A percentile compares a stretch with the other conserved stretches of the same genome.
phyloP scores from a whole-genome alignment of 148 eudicot genomes.

The Bassia scoparia region DNA sequence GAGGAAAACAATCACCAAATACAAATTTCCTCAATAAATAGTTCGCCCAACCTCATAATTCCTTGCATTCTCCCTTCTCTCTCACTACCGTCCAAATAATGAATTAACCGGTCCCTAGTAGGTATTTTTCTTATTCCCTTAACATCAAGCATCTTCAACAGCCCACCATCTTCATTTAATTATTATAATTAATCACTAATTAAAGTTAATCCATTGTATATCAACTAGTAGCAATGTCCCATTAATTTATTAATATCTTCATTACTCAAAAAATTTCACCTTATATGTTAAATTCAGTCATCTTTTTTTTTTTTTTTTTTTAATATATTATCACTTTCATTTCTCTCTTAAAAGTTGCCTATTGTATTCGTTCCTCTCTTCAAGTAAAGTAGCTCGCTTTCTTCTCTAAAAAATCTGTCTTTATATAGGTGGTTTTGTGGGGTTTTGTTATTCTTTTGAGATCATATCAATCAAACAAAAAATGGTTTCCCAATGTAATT shows the following conservation, averaged over 20 bases:
- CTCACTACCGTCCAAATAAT: neutral
- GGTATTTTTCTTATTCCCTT: slow-evolving; percentile 27
- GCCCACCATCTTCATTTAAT: slow-evolving; percentile 16
- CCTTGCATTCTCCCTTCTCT: neutral
- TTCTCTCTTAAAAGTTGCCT: slow-evolving; percentile 11
- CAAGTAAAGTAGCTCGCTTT: slow-evolving; percentile 49
- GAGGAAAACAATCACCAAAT: neutral
- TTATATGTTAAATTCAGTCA: neutral
- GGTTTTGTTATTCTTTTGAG: slow-evolving; percentile 25
- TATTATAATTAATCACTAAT: too few relatives aligned
- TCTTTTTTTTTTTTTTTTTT: neutral
- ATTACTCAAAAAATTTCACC: slow-evolving; percentile 1
- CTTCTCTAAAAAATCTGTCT: slow-evolving; percentile 14
- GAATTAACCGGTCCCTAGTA: slow-evolving; percentile 10
- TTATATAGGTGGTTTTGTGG: slow-evolving; percentile 22
- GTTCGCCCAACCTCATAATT: neutral
- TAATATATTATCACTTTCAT: neutral
- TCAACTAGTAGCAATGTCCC: neutral
- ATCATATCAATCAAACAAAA: too few relatives aligned
- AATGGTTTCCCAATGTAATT: slow-evolving; percentile 35
- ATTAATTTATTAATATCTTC: slow-evolving; percentile 1
- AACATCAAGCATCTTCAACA: slow-evolving; percentile 29
- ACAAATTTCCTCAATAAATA: neutral
- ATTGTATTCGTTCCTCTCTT: slow-evolving; percentile 33
- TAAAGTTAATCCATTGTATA: too few relatives aligned